Percentiles rank a stretch among this genome's conserved stretches.
Conservation (phyloP, 192 early-diverging fungal species). For the Coemansia sp. region DNA sequence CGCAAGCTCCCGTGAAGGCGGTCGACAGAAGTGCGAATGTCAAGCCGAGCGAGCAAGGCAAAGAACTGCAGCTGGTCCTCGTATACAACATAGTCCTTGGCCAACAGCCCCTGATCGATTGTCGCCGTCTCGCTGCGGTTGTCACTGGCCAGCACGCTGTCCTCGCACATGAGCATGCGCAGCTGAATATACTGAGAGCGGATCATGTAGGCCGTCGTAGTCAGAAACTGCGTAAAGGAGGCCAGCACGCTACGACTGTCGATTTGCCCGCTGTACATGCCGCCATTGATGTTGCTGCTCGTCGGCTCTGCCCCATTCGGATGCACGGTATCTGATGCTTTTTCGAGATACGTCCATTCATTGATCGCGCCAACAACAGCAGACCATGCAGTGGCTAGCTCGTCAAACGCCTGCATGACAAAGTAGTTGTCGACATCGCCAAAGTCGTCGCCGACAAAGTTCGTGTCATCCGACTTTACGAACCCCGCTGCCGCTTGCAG, state of each 20-base stretch:
- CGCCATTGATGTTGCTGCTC: not conserved
- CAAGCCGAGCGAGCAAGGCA: slow-evolving; percentile 39
- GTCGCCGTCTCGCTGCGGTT: slow-evolving; percentile 11
- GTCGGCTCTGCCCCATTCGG: not conserved
- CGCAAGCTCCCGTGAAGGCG: slow-evolving; percentile 31
- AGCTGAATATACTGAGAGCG: slow-evolving; percentile 44
- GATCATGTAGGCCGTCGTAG: slow-evolving; percentile 38
- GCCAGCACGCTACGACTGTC: slow-evolving; percentile 18
- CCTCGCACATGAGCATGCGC: slow-evolving; percentile 51
- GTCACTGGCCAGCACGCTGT: slow-evolving; percentile 17
- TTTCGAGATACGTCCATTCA: slow-evolving; percentile 32
- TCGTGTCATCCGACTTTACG: slow-evolving; percentile 26
- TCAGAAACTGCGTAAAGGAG: slow-evolving; percentile 41
- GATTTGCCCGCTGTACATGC: not conserved
- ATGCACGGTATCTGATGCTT: slow-evolving; percentile 4
- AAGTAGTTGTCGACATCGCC: slow-evolving; percentile 53
- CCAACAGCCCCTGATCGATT: slow-evolving; percentile 39
- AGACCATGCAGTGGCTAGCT: slow-evolving; percentile 49
- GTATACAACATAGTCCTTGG: slow-evolving; percentile 50
- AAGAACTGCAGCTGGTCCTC: slow-evolving; percentile 53
- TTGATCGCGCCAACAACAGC: slow-evolving; percentile 34
- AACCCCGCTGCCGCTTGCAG: slow-evolving; percentile 32
- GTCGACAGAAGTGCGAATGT: slow-evolving; percentile 32
- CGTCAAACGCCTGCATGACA: slow-evolving; percentile 55
- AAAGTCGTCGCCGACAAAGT: slow-evolving; percentile 44